Base-by-base conservation (phyloP, 2,329 filamentous ascomycete species). In the Cladophialophora exuberans region DNA sequence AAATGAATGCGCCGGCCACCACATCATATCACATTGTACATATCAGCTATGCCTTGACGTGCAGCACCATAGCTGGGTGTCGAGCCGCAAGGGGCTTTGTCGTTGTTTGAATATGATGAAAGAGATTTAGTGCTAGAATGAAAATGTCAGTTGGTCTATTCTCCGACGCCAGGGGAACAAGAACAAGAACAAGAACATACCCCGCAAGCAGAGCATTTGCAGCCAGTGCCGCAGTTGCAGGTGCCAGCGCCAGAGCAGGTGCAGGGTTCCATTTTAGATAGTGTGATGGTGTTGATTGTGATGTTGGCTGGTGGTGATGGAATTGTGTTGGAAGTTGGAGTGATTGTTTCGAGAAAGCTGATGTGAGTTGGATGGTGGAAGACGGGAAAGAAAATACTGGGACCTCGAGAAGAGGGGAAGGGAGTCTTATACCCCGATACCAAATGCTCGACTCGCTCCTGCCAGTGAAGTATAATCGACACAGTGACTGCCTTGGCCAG, bases 191-290 rank as follows among this genome's bases (percentile, higher is more conserved):
- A 28, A 13, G n/a, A 28, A 58, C 56, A 43, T 52, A 54, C 51
- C 9, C 56, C 56, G 42, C 56, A 58, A 6, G 56, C 31, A 11
- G 56, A 51, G 41, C 56, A 58, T 51, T 58, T 46, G 46, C 56
- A 58, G 10, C 41, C 39, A 31, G 51, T 11, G 45, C 56, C 56
- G 52, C 56, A 58, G 13, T 49, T 42, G 51, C 56, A 58, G 46
- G 6, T 50, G 26, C 36, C 35, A 10, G 51, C 39, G 31, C 56
- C 51, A 46, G 55, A 54, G 48, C 56, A 54, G 26, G 41, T 54
- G 46, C 51, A 54, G 10, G 56, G 56, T 47, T 42, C 51, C 55
- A 58, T 58, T 18, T 41, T 44, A 33, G 26, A 23, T 26, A 11
- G 25, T 48, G n/a, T 26, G 41, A 6, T 20, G 41, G 28, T 17